Conservation (phyloP, 805 yeast genomes). For the Starmera caribaea region DNA sequence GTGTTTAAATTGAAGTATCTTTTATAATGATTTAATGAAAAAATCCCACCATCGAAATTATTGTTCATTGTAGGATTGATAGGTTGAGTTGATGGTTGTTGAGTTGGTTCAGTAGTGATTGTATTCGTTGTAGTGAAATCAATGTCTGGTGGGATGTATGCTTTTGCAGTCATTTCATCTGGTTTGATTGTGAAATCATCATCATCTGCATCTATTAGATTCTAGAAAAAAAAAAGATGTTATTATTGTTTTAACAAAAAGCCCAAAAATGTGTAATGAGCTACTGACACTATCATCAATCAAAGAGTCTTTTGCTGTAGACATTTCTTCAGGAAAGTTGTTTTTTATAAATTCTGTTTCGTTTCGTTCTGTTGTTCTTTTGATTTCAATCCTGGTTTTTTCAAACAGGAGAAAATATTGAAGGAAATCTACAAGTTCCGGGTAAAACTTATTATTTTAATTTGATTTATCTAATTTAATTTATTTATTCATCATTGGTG, state of each 20-base stretch:
- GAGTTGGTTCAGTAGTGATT: background rate
- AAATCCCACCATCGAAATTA: conserved; percentile 32
- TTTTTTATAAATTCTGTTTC: no score
- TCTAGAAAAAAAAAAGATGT: background rate
- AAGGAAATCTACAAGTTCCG: background rate
- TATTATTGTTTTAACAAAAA: background rate
- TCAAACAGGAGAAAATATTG: background rate
- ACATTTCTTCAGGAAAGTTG: background rate
- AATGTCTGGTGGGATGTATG: conserved; percentile 24
- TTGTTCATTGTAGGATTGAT: background rate
- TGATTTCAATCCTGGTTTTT: no score
- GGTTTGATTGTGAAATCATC: conserved; percentile 10
- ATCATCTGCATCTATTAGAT: conserved; percentile 16
- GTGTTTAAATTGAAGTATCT: conserved; percentile 65
- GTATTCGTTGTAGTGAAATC: conserved; percentile 4
- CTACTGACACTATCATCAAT: background rate
- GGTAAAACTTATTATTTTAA: background rate
- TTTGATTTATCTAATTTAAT: no score
- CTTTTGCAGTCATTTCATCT: conserved; percentile 17
- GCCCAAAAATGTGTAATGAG: no score
- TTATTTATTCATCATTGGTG: background rate
- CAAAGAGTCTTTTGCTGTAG: background rate
- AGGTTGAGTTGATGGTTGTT: background rate
- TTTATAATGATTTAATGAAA: conserved; percentile 51
- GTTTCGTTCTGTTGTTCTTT: no score